Evolutionary conservation across 768 basidiomycete genomes (phyloP).

Genomic region (Boletus vermiculosoides): DNA sequence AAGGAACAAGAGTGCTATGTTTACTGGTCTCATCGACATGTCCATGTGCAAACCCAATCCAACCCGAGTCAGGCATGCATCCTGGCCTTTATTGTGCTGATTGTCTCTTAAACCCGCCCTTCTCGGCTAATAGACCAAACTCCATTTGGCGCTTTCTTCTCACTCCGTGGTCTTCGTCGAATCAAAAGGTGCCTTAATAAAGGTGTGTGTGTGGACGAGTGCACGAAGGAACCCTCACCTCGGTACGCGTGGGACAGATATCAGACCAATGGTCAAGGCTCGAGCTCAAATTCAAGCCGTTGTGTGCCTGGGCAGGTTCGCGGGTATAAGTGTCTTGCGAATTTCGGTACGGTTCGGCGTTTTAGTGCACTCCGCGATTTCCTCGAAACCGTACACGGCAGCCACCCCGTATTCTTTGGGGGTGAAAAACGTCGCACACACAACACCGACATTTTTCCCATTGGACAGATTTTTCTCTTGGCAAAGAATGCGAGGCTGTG

Average conservation of each 20-base stretch:
- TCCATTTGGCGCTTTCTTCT: conserved; percentile 22
- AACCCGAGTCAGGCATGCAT: background rate
- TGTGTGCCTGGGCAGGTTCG: background rate
- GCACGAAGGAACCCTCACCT: conserved; percentile 58
- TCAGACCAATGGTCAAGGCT: background rate
- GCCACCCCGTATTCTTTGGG: background rate
- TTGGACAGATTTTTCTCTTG: background rate
- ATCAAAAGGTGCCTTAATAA: conserved; percentile 57
- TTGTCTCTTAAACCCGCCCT: conserved; percentile 49
- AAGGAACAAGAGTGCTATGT: background rate
- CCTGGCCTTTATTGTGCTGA: conserved; percentile 23
- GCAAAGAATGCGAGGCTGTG: background rate
- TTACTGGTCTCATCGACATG: conserved; percentile 3
- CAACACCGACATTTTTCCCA: background rate
- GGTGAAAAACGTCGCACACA: background rate
- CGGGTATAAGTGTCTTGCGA: background rate
- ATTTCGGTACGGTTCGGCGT: background rate
- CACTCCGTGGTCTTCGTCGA: conserved; percentile 31
- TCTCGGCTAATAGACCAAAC: conserved; percentile 15
- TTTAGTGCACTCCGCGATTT: background rate
- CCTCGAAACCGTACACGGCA: background rate
- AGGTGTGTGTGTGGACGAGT: conserved; percentile 62
- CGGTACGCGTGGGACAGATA: background rate
- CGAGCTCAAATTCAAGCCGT: background rate
- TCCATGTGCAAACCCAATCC: conserved; percentile 3